phyloP scores from a whole-genome alignment of 129 eudicot genomes.

The Pittosporum tobira region DNA sequence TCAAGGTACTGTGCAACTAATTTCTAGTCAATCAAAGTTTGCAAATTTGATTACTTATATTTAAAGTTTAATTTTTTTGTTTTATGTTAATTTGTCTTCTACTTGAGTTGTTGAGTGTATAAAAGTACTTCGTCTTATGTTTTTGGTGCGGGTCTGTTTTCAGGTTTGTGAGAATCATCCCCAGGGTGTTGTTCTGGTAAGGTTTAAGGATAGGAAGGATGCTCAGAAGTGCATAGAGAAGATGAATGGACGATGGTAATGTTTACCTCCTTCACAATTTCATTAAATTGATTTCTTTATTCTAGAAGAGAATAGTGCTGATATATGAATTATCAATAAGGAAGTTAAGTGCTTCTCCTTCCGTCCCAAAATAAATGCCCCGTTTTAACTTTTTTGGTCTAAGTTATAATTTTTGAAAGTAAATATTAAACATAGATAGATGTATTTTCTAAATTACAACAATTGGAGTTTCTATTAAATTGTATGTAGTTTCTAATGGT shows the following conservation, averaged over 20 bases:
- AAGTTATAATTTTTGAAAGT: too few relatives aligned
- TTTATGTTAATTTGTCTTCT: background rate
- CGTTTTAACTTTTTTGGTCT: too few relatives aligned
- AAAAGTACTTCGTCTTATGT: background rate
- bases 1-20: slow-evolving; percentile 49
- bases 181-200: slow-evolving; percentile 87
- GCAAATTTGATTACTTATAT: too few relatives aligned
- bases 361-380: too few relatives aligned
- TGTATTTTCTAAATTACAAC: too few relatives aligned
- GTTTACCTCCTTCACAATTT: background rate
- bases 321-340: too few relatives aligned
- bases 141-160: slow-evolving; percentile 14
- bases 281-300: background rate
- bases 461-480: too few relatives aligned
- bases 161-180: slow-evolving; percentile 97
- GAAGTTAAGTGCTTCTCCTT: too few relatives aligned
- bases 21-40: too few relatives aligned
- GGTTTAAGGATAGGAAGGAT: slow-evolving; percentile 70
- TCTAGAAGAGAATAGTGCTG: background rate
- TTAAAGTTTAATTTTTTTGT: too few relatives aligned
- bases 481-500: too few relatives aligned
- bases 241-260: slow-evolving; percentile 96
- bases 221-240: slow-evolving; percentile 77
- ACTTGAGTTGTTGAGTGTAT: background rate
- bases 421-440: too few relatives aligned